phyloP scores from a whole-genome alignment of 2,329 filamentous ascomycete species.

The Aureobasidium leucospermi region DNA sequence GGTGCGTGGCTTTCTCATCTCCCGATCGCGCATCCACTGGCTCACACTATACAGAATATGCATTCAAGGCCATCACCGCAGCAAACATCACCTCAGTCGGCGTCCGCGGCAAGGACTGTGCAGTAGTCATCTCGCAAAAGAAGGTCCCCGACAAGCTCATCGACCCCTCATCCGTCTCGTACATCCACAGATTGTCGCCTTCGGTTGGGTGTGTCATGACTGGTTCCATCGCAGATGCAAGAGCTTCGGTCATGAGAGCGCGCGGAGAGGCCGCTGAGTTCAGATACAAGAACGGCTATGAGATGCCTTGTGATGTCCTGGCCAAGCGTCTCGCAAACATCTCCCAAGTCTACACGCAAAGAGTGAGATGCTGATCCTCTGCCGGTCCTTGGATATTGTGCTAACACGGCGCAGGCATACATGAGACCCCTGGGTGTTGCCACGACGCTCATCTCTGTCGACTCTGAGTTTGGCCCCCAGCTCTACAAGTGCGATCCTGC shows the following conservation, averaged over 20 bases:
- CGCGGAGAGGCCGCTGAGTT: slow-evolving; percentile 96
- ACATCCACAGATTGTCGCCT: slow-evolving; percentile 94
- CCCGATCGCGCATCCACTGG: slow-evolving; percentile 7
- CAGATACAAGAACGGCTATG: slow-evolving; percentile 96
- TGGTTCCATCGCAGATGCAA: slow-evolving; percentile 93
- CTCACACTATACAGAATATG: slow-evolving; percentile 69
- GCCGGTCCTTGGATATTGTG: neutral
- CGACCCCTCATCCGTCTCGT: slow-evolving; percentile 90
- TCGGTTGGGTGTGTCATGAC: slow-evolving; percentile 98
- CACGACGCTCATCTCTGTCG: slow-evolving; percentile 88
- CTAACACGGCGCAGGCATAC: slow-evolving; percentile 58
- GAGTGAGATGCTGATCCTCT: slow-evolving; percentile 50
- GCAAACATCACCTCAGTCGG: slow-evolving; percentile 98
- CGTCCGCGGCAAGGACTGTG: slow-evolving; percentile 91
- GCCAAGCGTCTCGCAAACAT: slow-evolving; percentile 98
- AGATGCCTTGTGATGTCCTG: slow-evolving; percentile 97
- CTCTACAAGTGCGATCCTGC: slow-evolving; percentile 98
- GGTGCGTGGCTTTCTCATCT: slow-evolving; percentile 55
- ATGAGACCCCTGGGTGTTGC: slow-evolving; percentile 97
- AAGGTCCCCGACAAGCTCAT: slow-evolving; percentile 99
- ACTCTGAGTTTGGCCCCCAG: slow-evolving; percentile 86
- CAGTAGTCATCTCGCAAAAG: slow-evolving; percentile 96
- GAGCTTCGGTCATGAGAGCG: slow-evolving; percentile 85
- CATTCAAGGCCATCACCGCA: slow-evolving; percentile 98
- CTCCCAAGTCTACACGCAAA: slow-evolving; percentile 97